A percentile compares a stretch with the other conserved stretches of the same genome.
Evolutionary conservation across 345 rosid species (phyloP).

Genomic region (Mercurialis annua): DNA sequence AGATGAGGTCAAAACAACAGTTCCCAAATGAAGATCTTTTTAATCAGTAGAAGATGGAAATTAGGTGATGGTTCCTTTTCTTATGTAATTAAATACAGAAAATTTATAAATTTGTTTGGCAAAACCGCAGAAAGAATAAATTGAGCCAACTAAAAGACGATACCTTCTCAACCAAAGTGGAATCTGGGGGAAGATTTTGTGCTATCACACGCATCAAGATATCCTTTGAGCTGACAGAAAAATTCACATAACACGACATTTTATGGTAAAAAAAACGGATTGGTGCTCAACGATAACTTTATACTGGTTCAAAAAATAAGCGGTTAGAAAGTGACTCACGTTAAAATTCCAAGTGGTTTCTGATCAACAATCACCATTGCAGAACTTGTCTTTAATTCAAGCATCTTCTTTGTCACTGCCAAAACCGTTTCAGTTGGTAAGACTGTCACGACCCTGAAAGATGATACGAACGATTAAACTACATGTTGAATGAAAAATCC

Average conservation of each 20-base stretch:
- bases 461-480: constrained; percentile 23
- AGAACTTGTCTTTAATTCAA: constrained; percentile 62
- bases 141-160: constrained; percentile 1
- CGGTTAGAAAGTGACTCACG: constrained; percentile 52
- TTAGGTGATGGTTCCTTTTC: too few relatives aligned
- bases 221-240: constrained; percentile 73
- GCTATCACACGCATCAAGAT: constrained; percentile 95
- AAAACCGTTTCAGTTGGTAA: constrained; percentile 78
- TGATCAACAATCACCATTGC: constrained; percentile 73
- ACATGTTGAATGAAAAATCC: neutral
- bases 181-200: constrained; percentile 67
- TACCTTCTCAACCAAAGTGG: constrained; percentile 85
- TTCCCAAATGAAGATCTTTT: constrained; percentile 4
- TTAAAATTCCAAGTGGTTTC: constrained; percentile 81
- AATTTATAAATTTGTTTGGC: neutral
- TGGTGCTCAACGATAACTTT: neutral
- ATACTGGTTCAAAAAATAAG: constrained; percentile 7
- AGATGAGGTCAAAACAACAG: constrained; percentile 21
- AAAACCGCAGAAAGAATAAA: neutral
- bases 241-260: constrained; percentile 19
- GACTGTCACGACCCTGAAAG: constrained; percentile 77
- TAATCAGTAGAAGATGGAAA: neutral
- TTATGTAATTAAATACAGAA: neutral
- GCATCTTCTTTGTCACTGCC: constrained; percentile 74
- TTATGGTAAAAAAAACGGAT: neutral